phyloP scores from a whole-genome alignment of 164 flowering plant species.

The Litsea cubeba region DNA sequence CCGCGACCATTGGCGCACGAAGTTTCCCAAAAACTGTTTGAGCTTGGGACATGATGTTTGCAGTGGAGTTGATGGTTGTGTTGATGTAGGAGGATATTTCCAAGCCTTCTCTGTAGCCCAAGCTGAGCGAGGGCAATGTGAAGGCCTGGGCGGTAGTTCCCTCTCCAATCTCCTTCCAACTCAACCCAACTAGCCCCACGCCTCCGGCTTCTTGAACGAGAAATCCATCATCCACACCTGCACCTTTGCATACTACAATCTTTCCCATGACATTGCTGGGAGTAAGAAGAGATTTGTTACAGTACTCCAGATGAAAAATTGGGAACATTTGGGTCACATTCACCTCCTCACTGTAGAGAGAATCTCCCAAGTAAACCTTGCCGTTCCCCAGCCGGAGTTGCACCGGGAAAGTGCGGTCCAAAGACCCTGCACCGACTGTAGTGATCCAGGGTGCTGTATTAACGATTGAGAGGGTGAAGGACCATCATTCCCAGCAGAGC shows the following conservation, averaged over 20 bases:
- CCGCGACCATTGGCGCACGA: conserved; percentile 5
- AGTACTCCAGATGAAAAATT: background rate
- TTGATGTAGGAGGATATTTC: background rate
- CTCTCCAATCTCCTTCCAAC: background rate
- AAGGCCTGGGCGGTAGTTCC: background rate
- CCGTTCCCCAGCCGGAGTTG: conserved; percentile 6
- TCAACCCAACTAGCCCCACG: conserved; percentile 4
- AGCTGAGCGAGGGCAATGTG: background rate
- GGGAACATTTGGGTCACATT: background rate
- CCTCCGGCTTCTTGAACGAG: conserved; percentile 8
- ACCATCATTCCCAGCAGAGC: conserved; percentile 12
- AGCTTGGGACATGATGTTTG: background rate
- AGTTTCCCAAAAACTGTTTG: background rate
- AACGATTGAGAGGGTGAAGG: background rate
- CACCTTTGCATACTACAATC: background rate
- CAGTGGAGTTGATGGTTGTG: background rate
- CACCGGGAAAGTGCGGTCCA: conserved; percentile 2
- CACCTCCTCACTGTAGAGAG: conserved; percentile 3
- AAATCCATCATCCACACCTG: background rate
- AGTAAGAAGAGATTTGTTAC: background rate
- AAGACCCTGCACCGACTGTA: conserved; percentile 10
- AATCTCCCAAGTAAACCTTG: background rate
- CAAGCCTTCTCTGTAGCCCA: background rate
- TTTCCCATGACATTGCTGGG: conserved; percentile 13
- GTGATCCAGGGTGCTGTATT: conserved; percentile 12